Percentiles rank a stretch among this genome's conserved stretches.
Conservation (phyloP, 495 filamentous ascomycete genomes). For the Venustampulla echinocandica region DNA sequence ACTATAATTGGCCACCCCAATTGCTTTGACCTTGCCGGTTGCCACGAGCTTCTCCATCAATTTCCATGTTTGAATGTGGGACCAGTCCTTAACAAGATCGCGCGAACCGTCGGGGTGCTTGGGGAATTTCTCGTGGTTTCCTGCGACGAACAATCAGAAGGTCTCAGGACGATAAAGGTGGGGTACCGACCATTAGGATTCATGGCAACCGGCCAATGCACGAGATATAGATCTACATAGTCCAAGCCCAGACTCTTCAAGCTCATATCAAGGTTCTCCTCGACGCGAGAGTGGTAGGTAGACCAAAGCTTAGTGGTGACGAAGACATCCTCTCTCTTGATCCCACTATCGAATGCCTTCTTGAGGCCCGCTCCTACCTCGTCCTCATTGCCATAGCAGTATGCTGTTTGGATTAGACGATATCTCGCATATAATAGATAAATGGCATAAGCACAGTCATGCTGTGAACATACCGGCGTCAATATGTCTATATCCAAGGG, state of each 20-base stretch:
- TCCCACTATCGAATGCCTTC: constrained; percentile 56
- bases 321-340: constrained; percentile 72
- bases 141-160: constrained; percentile 5
- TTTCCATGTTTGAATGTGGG: constrained; percentile 69
- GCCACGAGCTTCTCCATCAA: constrained; percentile 64
- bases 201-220: constrained; percentile 81
- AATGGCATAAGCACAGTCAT: too few relatives aligned
- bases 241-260: constrained; percentile 63
- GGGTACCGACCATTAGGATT: constrained; percentile 50
- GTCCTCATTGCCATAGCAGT: constrained; percentile 53
- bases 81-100: constrained; percentile 55
- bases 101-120: constrained; percentile 61
- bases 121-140: constrained; percentile 69
- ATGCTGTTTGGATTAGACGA: constrained; percentile 21
- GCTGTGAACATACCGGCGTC: constrained; percentile 37
- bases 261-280: constrained; percentile 59
- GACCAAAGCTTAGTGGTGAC: constrained; percentile 80
- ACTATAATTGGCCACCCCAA: constrained; percentile 82
- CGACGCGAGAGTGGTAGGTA: constrained; percentile 61
- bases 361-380: constrained; percentile 46
- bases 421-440: not conserved
- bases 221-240: constrained; percentile 75
- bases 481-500: constrained; percentile 56
- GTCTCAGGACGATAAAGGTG: too few relatives aligned
- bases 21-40: constrained; percentile 62